A percentile compares a stretch with the other conserved stretches of the same genome.
Conservation (phyloP, 768 basidiomycete species). For the Tricholomella constricta region DNA sequence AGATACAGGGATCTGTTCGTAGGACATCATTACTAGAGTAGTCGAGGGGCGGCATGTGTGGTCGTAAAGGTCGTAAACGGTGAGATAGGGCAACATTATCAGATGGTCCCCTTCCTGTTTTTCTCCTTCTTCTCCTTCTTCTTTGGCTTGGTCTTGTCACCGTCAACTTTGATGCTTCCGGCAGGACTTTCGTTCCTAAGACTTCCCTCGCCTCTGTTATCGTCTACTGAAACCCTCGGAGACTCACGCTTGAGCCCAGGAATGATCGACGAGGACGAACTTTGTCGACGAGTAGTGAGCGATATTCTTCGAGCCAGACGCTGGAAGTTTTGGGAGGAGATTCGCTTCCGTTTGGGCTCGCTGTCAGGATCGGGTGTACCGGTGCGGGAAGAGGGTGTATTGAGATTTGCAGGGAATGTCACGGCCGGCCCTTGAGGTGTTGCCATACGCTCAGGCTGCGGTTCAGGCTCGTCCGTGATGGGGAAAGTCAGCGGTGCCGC, state of each 20-base stretch:
- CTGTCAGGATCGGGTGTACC: conserved; percentile 73
- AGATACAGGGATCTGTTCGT: conserved; percentile 3
- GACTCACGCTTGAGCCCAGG: conserved; percentile 58
- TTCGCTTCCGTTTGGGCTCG: conserved; percentile 80
- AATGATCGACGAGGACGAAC: conserved; percentile 52
- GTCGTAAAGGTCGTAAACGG: conserved; percentile 29
- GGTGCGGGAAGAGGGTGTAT: conserved; percentile 64
- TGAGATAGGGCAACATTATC: conserved; percentile 13
- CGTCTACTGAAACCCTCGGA: conserved; percentile 48
- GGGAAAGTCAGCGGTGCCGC: conserved; percentile 36
- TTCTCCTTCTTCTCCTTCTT: conserved; percentile 67
- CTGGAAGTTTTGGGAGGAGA: conserved; percentile 86
- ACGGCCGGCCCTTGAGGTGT: conserved; percentile 44
- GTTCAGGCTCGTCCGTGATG: conserved; percentile 27
- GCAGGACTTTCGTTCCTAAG: conserved; percentile 56
- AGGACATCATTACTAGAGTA: conserved; percentile 22
- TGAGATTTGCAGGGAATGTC: conserved; percentile 63
- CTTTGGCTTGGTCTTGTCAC: conserved; percentile 52
- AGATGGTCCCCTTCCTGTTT: conserved; percentile 43
- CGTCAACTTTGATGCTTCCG: conserved; percentile 52
- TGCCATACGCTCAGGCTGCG: conserved; percentile 21
- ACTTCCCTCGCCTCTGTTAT: conserved; percentile 44
- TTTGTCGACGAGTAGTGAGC: conserved; percentile 58
- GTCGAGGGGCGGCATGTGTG: conserved; percentile 13
- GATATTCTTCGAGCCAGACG: conserved; percentile 76